Percentiles rank a stretch among this genome's conserved stretches.
Conservation (phyloP, 2,329 filamentous ascomycete species). For the Pseudopyrenochaeta lycopersici region DNA sequence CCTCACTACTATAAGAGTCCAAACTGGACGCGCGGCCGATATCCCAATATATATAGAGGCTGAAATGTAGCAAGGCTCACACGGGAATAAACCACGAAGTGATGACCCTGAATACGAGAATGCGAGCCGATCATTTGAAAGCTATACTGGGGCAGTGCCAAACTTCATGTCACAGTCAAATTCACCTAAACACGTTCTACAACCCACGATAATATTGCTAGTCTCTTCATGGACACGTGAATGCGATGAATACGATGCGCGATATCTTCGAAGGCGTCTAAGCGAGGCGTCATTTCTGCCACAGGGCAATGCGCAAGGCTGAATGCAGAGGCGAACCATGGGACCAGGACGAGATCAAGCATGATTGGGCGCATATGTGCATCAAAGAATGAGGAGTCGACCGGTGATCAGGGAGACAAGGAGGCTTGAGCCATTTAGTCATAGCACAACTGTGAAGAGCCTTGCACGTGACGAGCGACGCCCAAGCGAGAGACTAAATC, state of each 20-base stretch:
- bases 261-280: not conserved
- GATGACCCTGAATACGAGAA: not conserved
- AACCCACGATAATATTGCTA: not conserved
- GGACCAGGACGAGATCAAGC: not conserved
- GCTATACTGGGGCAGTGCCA: conserved; percentile 2
- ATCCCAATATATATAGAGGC: conserved; percentile 2
- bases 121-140: not conserved
- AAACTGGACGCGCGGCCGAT: not conserved
- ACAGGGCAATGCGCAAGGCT: conserved; percentile 27
- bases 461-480: conserved; percentile 15
- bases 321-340: conserved; percentile 10
- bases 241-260: conserved; percentile 42
- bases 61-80: conserved; percentile 20
- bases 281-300: conserved; percentile 10
- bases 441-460: not conserved
- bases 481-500: conserved; percentile 16
- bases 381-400: not conserved
- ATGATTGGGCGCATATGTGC: conserved; percentile 3
- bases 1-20: no score
- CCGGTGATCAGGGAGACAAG: conserved; percentile 1
- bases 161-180: not conserved
- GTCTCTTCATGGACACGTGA: conserved; percentile 2
- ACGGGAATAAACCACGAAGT: not conserved
- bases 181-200: not conserved
- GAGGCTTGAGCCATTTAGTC: conserved; percentile 7